Conservation (phyloP, 169 alveolate genomes). For the Cystoisospora suis region DNA sequence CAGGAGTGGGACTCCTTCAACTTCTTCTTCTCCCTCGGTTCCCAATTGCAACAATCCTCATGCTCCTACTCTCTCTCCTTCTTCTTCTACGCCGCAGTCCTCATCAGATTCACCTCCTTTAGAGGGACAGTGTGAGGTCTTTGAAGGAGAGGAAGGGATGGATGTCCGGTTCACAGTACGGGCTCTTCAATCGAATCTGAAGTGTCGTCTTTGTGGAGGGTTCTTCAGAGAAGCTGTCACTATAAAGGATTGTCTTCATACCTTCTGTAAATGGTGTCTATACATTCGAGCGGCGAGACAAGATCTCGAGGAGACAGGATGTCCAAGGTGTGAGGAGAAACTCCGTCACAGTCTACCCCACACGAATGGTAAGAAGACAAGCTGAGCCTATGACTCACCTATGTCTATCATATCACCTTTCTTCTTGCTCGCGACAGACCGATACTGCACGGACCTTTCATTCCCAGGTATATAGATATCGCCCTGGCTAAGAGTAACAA, state of each 20-base stretch:
- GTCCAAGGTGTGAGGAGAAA: constrained; percentile 72
- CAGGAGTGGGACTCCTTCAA: no score
- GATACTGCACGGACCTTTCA: no score
- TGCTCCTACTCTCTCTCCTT: no score
- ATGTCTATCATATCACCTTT: no score
- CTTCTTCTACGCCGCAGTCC: constrained; percentile 7
- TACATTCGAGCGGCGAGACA: constrained; percentile 62
- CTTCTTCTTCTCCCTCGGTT: no score
- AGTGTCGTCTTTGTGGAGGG: constrained; percentile 73
- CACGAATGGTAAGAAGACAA: constrained; percentile 46
- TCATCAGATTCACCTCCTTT: constrained; percentile 12
- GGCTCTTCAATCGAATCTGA: constrained; percentile 47
- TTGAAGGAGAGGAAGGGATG: constrained; percentile 60
- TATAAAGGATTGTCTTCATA: constrained; percentile 75
- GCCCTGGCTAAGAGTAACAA: no score
- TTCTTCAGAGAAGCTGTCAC: constrained; percentile 76
- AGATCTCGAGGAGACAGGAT: constrained; percentile 64
- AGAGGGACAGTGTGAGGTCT: constrained; percentile 29
- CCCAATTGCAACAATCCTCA: no score
- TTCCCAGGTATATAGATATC: no score
- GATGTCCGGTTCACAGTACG: constrained; percentile 52
- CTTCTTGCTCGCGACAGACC: no score
- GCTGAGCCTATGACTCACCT: no score
- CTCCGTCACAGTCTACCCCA: constrained; percentile 30
- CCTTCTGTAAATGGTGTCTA: constrained; percentile 74